These are phyloP conservation scores for Pestalotiopsis sp. DNA, from an alignment of 2,329 filamentous ascomycete species.

Conservation along the genomic window DNA sequence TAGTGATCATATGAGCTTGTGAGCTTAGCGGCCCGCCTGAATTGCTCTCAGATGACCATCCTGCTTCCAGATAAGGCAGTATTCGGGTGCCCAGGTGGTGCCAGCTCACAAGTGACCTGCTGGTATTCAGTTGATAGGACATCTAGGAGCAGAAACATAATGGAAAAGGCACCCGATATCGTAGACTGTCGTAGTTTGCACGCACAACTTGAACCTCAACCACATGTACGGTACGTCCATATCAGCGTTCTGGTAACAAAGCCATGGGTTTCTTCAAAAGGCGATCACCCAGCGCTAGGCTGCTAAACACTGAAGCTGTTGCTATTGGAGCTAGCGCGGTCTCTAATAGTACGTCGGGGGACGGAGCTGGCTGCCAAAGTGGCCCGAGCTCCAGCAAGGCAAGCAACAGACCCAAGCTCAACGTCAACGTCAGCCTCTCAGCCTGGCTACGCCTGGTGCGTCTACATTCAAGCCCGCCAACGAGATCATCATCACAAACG, in stretches of 20 bases:
- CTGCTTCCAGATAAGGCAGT: not conserved
- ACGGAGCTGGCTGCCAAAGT: slow-evolving; percentile 1
- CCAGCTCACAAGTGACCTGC: slow-evolving; percentile 2
- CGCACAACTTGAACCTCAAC: not conserved
- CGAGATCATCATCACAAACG: slow-evolving; percentile 9
- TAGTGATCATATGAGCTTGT: not conserved
- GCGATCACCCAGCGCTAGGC: not conserved
- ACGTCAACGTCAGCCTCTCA: slow-evolving; percentile 42
- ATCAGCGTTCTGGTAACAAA: not conserved
- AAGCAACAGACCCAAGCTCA: slow-evolving; percentile 9
- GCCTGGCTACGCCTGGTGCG: slow-evolving; percentile 32
- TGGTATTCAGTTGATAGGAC: not conserved
- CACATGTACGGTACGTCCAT: not conserved
- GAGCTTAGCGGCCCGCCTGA: not conserved
- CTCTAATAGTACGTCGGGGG: not conserved
- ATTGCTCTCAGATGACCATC: not conserved
- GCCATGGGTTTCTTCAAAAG: not conserved
- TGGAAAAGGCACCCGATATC: not conserved
- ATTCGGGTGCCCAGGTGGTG: not conserved
- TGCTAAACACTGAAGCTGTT: not conserved
- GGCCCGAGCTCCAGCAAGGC: slow-evolving; percentile 11
- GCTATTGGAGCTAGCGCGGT: not conserved
- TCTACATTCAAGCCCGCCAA: slow-evolving; percentile 15
- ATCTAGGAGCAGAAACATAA: not conserved
- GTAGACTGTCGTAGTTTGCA: not conserved